These are phyloP conservation scores for Camelina neglecta DNA, from an alignment of 345 rosid genomes.

Conservation along the genomic window DNA sequence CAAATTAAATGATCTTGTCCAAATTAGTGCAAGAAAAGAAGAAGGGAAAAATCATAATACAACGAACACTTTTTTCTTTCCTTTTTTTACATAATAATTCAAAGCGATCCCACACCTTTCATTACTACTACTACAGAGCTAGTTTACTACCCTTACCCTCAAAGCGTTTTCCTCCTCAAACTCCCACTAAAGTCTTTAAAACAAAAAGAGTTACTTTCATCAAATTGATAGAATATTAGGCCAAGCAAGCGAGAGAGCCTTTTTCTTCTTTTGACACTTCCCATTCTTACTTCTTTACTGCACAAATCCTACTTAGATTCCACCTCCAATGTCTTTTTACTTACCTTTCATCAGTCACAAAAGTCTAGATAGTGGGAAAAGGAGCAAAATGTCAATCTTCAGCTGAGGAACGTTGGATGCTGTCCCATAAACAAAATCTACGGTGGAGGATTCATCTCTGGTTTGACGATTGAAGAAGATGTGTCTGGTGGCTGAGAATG, in stretches of 20 bases:
- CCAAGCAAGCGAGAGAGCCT: slow-evolving; percentile 17
- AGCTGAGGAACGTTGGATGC: slow-evolving; percentile 27
- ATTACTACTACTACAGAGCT: slow-evolving; percentile 21
- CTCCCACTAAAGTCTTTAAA: slow-evolving; percentile 17
- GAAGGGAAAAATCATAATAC: not conserved
- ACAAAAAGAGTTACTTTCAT: slow-evolving; percentile 24
- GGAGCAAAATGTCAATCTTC: slow-evolving; percentile 19
- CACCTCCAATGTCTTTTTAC: slow-evolving; percentile 26
- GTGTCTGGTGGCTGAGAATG: slow-evolving; percentile 79
- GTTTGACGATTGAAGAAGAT: slow-evolving; percentile 64
- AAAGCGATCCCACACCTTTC: slow-evolving; percentile 17
- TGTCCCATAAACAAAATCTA: slow-evolving; percentile 18
- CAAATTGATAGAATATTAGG: slow-evolving; percentile 32
- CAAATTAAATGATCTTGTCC: not conserved
- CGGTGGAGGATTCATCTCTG: slow-evolving; percentile 52
- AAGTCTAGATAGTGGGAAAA: slow-evolving; percentile 26
- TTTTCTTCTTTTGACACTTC: slow-evolving; percentile 26
- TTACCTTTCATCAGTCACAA: slow-evolving; percentile 27
- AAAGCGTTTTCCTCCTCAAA: slow-evolving; percentile 3
- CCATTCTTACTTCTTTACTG: slow-evolving; percentile 31
- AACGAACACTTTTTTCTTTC: not conserved
- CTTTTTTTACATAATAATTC: slow-evolving; percentile 13
- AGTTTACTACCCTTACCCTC: slow-evolving; percentile 9
- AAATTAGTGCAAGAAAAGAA: not conserved
- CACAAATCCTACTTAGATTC: slow-evolving; percentile 44